Evolutionary conservation across 75 land plant genomes (phyloP), one percentile per base, ranked within the genome.

Genomic region (Chamaecyparis obtusa): DNA sequence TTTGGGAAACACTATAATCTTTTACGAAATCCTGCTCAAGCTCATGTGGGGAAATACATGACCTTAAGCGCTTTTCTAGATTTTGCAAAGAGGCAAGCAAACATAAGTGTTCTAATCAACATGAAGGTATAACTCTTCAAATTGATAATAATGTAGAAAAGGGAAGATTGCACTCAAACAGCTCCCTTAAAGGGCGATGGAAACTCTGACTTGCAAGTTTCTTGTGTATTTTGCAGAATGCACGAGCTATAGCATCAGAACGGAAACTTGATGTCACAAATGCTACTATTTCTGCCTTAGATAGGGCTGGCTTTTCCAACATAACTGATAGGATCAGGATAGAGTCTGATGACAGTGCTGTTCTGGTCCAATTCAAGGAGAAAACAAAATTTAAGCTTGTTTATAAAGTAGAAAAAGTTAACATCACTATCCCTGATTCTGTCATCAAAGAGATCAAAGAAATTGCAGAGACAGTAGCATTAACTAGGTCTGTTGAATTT

Each of bases 341-440:
- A 84, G 92, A 92, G 44, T 95, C 97, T 17, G 93, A 92, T 32
- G 97, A 95, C 82, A 93, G 86, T 49, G 90, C 94, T 30, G 94
- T 95, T 6, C 88, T 95, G 10, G 21, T 77, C 37, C 83, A 83
- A 17, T 93, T 95, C 87, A 85, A 88, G 64, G 48, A 89, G 14
- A 43, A 36, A 30, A 86, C 88, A 36, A 39, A 48, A 9, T 95
- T 92, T 85, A 86, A 92, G 39, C 84, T 90, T 74, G 92, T 94
- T 0, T 86, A 88, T 14, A 1, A 3, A 6, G 89, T 93, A 43
- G 21, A 67, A 1, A 87, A 92, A 35, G 49, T 0, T 0, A 24
- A 90, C 3, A 85, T 91, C 27, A 86, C 36, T 35, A 88, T 89
- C 9, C 86, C 92, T 3, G 85, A 57, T 60, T 80, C 87, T 9